Evolutionary conservation across 2,329 filamentous ascomycete species (phyloP).

Genomic region (Talaromyces islandicus): DNA sequence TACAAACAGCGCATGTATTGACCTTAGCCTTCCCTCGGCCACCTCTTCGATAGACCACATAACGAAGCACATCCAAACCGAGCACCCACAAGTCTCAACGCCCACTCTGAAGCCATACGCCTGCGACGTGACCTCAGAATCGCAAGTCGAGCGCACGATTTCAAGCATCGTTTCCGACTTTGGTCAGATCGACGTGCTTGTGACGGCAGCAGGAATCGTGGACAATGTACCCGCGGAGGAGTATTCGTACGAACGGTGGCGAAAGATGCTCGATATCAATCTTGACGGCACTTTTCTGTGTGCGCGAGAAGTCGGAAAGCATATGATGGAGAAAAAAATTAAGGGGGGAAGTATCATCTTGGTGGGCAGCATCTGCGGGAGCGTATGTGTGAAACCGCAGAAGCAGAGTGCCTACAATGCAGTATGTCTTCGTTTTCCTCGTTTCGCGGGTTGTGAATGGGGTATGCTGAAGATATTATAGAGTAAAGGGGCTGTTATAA

Average conservation of each 20-base stretch:
- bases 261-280: constrained; percentile 32
- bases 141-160: constrained; percentile 30
- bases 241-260: constrained; percentile 28
- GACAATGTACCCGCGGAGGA: constrained; percentile 29
- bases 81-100: constrained; percentile 12
- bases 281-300: constrained; percentile 33
- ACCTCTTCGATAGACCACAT: constrained; percentile 24
- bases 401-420: constrained; percentile 34
- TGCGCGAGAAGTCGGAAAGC: constrained; percentile 29
- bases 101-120: constrained; percentile 32
- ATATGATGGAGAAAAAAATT: constrained; percentile 26
- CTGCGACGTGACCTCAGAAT: constrained; percentile 34
- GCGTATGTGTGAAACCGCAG: constrained; percentile 28
- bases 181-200: constrained; percentile 33
- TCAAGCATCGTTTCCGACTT: constrained; percentile 26
- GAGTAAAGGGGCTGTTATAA: constrained; percentile 18
- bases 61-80: constrained; percentile 17
- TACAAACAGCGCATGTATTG: constrained; percentile 19
- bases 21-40: constrained; percentile 21
- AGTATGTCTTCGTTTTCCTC: constrained; percentile 15
- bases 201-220: constrained; percentile 37
- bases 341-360: constrained; percentile 16
- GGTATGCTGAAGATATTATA: background rate
- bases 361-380: constrained; percentile 24
- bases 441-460: background rate